phyloP scores from a whole-genome alignment of 441 rosid genomes.

The Biscutella auriculata region DNA sequence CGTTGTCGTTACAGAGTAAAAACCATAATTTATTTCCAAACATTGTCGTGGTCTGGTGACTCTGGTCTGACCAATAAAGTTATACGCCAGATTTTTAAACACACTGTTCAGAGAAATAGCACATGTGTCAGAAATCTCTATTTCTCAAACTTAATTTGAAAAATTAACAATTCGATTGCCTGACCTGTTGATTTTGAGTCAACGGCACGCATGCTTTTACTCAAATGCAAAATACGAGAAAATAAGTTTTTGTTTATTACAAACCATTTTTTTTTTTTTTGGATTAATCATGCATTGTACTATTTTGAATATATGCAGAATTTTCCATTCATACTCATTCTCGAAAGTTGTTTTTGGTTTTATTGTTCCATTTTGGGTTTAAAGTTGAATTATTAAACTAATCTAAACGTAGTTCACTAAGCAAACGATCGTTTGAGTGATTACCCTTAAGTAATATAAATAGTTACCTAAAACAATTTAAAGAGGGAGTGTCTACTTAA shows the following conservation, averaged over 20 bases:
- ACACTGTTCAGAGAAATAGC: not conserved
- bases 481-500: too few species aligned
- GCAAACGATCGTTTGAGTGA: too few species aligned
- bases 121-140: slow-evolving; percentile 1
- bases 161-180: slow-evolving; percentile 4
- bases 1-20: not conserved
- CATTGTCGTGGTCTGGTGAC: not conserved
- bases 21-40: not conserved
- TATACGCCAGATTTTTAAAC: not conserved
- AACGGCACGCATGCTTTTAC: slow-evolving; percentile 12
- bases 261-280: too few species aligned
- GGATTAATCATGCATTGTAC: not conserved
- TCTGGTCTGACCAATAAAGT: not conserved
- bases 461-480: too few species aligned
- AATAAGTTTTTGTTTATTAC: not conserved
- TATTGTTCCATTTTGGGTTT: too few species aligned
- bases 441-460: too few species aligned
- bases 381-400: too few species aligned
- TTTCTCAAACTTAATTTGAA: not conserved
- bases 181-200: slow-evolving; percentile 11
- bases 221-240: not conserved
- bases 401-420: too few species aligned
- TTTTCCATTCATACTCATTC: not conserved
- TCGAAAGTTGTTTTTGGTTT: not conserved
- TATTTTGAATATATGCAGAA: not conserved